Evolutionary conservation across 805 yeast species (phyloP), one percentile per base, ranked within the genome.

Genomic region (Monosporozyma servazzii): DNA sequence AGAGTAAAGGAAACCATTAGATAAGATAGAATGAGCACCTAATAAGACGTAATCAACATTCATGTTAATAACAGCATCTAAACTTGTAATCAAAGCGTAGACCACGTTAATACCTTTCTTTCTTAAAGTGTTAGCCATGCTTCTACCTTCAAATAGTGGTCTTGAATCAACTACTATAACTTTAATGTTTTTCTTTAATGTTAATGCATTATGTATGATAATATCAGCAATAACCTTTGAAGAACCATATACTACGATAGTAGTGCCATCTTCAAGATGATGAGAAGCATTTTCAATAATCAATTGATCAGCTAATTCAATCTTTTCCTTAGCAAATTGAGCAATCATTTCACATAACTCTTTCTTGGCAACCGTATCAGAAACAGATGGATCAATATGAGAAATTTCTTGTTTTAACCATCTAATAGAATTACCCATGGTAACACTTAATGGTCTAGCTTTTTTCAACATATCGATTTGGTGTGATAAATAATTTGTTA

Each of bases 401-500:
- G 96, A 81, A 51, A 93, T 91, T 66, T 87, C 91, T 71, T 91
- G 98, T 64, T 93, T 93, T 56, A 93, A 76, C 96, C 97, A 90
- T 61, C 99, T 80, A 58, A 93, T 93, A 2, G 97, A 91, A 71
- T 90, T 93, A 50, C 99, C 99, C 99, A 93, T 93, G 0, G 96
- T 79, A 2, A 90, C 86, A 51, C 93, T 82, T 47, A 93, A 75
- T 0, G 98, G 97, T 56, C 99, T 80, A 3, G 96, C 90, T 9
- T 88, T 81, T 61, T 88, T 91, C 59, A 93, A 73, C 58, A 86
- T 88, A 65, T 91, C 99, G 57, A 93, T 93, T 70, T 93, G 99
- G 63, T 86, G 88, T 10, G 95, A 82, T 53, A 93, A 74, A 66
- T 89, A 91, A 31, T 84, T 82, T 0, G 96, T 88, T 61, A 93